Conservation (phyloP, 169 alveolate genomes). For the Cryptosporidium felis region DNA sequence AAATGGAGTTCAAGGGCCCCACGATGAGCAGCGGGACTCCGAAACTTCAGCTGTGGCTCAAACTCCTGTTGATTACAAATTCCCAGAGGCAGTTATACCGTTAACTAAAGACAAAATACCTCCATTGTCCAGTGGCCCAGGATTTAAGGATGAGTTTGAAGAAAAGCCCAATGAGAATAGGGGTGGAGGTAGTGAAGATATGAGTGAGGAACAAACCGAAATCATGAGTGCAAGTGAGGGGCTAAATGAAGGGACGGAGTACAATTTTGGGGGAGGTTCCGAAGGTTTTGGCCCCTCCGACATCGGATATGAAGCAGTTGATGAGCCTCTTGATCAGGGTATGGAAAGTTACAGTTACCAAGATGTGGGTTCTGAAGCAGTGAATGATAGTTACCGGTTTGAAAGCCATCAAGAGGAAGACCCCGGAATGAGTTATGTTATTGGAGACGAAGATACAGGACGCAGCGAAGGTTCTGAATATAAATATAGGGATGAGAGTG, state of each 20-base stretch:
- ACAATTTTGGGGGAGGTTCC: conserved; percentile 16
- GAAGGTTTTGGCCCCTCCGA: conserved; percentile 63
- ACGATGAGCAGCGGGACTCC: neutral
- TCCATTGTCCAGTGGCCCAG: neutral
- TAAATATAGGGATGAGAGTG: neutral
- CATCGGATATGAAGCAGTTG: conserved; percentile 32
- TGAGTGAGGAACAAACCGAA: conserved; percentile 36
- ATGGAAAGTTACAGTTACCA: conserved; percentile 18
- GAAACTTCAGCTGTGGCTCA: conserved; percentile 50
- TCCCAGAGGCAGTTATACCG: conserved; percentile 63
- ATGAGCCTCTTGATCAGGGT: neutral
- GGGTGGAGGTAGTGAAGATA: neutral
- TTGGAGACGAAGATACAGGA: conserved; percentile 3
- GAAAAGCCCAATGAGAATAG: neutral
- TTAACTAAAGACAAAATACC: neutral
- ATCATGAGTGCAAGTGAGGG: conserved; percentile 4
- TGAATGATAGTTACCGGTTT: neutral
- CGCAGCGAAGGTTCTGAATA: neutral
- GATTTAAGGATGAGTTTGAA: neutral
- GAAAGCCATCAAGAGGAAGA: conserved; percentile 21
- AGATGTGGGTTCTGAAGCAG: neutral
- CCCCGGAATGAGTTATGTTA: conserved; percentile 39
- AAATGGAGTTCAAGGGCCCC: neutral
- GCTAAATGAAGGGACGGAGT: conserved; percentile 13
- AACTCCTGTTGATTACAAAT: conserved; percentile 64